These are phyloP conservation scores for Dryas drummondii DNA, from an alignment of 306 rosid genomes.

Conservation along the genomic window DNA sequence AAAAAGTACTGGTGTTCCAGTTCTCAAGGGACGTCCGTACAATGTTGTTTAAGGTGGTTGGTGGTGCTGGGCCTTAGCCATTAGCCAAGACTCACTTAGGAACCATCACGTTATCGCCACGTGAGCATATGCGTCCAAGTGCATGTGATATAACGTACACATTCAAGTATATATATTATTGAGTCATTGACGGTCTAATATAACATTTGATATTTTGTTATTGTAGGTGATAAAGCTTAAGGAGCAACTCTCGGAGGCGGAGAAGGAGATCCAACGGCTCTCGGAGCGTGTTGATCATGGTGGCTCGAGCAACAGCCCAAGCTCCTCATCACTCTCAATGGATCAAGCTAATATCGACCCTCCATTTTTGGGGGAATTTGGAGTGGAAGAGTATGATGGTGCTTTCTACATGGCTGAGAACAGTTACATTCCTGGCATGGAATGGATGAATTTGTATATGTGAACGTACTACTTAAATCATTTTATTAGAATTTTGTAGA, in stretches of 20 bases:
- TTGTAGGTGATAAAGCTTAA: constrained; percentile 61
- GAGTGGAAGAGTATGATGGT: constrained; percentile 48
- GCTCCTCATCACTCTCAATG: constrained; percentile 61
- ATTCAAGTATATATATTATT: too few species aligned
- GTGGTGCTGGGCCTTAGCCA: constrained; percentile 41
- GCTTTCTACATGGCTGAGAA: constrained; percentile 44
- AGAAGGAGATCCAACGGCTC: constrained; percentile 57
- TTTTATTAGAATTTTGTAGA: constrained; percentile 45
- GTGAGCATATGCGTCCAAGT: constrained; percentile 1
- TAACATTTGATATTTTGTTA: neutral
- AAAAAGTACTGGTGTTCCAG: constrained; percentile 31
- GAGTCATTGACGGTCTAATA: too few species aligned
- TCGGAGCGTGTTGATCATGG: constrained; percentile 33
- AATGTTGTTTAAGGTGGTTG: constrained; percentile 27
- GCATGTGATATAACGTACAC: too few species aligned
- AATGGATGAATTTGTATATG: constrained; percentile 55
- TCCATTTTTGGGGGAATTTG: constrained; percentile 60
- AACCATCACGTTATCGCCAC: constrained; percentile 38
- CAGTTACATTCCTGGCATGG: constrained; percentile 50
- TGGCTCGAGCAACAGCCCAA: constrained; percentile 54
- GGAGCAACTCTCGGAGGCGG: constrained; percentile 54
- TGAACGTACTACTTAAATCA: constrained; percentile 25
- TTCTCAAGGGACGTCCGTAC: constrained; percentile 41
- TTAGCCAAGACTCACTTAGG: constrained; percentile 33
- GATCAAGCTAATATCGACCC: constrained; percentile 42